Conservation (phyloP, 306 rosid species). For the Castanea sativa region DNA sequence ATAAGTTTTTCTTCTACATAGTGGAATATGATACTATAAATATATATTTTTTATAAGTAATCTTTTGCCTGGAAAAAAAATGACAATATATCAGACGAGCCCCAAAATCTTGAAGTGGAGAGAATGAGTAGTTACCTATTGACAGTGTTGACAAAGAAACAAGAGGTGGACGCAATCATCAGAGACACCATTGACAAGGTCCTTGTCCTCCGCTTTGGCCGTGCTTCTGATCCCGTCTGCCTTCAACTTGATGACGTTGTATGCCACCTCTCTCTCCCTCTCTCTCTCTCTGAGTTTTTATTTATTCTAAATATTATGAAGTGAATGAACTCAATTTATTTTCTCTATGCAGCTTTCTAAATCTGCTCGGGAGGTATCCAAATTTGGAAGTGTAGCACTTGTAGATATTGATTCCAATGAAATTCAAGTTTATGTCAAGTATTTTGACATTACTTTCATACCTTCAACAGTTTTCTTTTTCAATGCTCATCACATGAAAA, state of each 20-base stretch:
- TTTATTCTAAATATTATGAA: too few species aligned
- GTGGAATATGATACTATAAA: too few species aligned
- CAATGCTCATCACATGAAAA: constrained; percentile 98
- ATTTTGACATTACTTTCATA: constrained; percentile 70
- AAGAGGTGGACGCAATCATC: constrained; percentile 68
- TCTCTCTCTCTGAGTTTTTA: background rate
- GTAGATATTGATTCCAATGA: constrained; percentile 79
- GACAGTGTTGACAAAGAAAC: constrained; percentile 52
- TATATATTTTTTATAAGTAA: too few species aligned
- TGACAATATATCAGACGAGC: too few species aligned
- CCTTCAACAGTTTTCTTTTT: constrained; percentile 87
- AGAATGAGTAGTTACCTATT: background rate
- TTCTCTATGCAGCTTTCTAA: constrained; percentile 56
- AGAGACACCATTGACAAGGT: constrained; percentile 79
- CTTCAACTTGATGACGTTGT: constrained; percentile 77
- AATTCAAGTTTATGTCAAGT: constrained; percentile 65
- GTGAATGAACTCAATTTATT: too few species aligned
- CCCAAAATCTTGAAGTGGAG: too few species aligned
- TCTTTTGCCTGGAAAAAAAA: too few species aligned
- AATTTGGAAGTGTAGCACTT: constrained; percentile 71
- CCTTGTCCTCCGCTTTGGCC: constrained; percentile 83
- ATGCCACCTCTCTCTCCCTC: constrained; percentile 13
- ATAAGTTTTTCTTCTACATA: too few species aligned
- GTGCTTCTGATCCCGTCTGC: constrained; percentile 54
- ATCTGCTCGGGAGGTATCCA: constrained; percentile 77